Evolutionary conservation across 2,329 filamentous ascomycete species (phyloP), one percentile per base, ranked within the genome.

Genomic region (Colletotrichum paranaense): DNA sequence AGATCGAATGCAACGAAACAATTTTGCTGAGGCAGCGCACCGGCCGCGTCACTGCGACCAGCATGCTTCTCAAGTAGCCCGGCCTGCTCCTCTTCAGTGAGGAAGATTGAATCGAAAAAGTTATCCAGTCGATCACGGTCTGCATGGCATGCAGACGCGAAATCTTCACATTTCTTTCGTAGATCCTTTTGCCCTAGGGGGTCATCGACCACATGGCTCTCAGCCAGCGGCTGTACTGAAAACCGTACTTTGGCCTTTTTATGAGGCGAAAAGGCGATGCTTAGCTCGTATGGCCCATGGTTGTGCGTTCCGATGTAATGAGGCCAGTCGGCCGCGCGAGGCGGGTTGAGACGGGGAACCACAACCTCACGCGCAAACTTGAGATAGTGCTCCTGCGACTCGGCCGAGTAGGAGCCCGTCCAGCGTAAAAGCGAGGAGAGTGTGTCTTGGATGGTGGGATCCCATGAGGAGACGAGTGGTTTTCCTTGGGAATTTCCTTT

Each of bases 261-360:
- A n/a, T 63, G 52, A 26, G 65, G 42, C 3, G 58, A 14, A 59
- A 72, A 72, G 35, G 69, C 69, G 53, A 68, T 12, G 52, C 69
- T 72, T 63, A 58, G 49, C 53, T 72, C 69, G 65, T 58, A 72
- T 2, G 59, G 30, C 26, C 49, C 32, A 38, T 72, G 58, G n/a
- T 38, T 62, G 30, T 72, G 69, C 16, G 65, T 63, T 7, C 46
- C 35, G 9, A 72, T 68, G 30, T 72, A 72, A 30, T 53, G 53
- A 38, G 53, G 19, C 28, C 38, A 53, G 24, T 72, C 65, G 35
- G 58, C 58, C 3, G 69, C 59, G 38, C 22, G 30, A 8, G 69
- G 64, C 19, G 68, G 68, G 28, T 68, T 72, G 14, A 72, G 69
- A 53, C 53, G n/a, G 19, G 69, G 69, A n/a, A 59, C 52, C 12